A percentile compares a stretch with the other conserved stretches of the same genome.
These are phyloP conservation scores for Capsicum rhomboideum DNA, from an alignment of 257 asterid genomes.

Conservation along the genomic window DNA sequence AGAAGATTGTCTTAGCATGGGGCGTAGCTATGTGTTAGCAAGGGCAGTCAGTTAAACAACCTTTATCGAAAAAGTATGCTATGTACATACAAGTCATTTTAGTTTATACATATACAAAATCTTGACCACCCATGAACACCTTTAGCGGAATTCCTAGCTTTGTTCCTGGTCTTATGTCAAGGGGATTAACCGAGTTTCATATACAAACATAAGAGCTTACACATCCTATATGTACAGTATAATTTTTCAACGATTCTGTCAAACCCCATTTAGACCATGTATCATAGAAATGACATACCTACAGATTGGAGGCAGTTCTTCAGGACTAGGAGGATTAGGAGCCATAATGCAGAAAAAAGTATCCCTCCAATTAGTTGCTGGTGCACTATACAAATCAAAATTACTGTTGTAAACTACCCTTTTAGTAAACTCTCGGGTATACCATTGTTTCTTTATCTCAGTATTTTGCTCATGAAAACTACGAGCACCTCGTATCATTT, in stretches of 20 bases:
- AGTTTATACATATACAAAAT: not conserved
- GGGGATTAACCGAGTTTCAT: not conserved
- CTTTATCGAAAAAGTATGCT: not conserved
- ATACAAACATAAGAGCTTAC: not conserved
- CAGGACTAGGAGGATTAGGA: constrained; percentile 18
- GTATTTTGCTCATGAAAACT: constrained; percentile 17
- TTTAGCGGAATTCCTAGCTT: not conserved
- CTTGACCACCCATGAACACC: not conserved
- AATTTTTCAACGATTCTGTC: not conserved
- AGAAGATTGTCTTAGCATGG: not conserved
- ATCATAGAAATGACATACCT: constrained; percentile 2
- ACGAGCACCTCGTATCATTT: constrained; percentile 14
- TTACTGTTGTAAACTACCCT: constrained; percentile 14
- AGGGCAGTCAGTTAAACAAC: too few species aligned
- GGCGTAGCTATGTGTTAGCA: not conserved
- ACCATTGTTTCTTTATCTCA: constrained; percentile 14
- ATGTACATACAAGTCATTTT: not conserved
- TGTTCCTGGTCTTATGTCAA: not conserved
- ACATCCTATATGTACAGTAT: not conserved
- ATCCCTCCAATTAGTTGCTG: constrained; percentile 23
- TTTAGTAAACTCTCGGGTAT: constrained; percentile 11
- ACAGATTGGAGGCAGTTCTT: constrained; percentile 15
- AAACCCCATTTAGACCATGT: not conserved
- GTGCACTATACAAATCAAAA: constrained; percentile 19
- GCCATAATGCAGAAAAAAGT: constrained; percentile 5